A percentile compares a stretch with the other conserved stretches of the same genome.
Conservation (phyloP, 306 rosid genomes). For the Gynostemma pentaphyllum region DNA sequence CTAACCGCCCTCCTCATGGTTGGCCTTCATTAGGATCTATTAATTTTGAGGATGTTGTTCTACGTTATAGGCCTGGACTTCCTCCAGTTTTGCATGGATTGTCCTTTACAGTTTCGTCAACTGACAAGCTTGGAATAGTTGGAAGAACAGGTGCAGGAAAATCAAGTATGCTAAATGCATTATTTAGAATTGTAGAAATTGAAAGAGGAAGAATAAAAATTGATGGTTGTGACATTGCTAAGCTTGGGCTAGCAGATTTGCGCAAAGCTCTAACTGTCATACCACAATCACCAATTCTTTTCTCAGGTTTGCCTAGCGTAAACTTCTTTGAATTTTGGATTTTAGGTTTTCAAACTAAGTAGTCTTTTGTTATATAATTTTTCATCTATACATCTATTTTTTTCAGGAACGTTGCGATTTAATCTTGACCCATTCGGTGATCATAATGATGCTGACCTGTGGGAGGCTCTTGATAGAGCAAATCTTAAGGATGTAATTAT, state of each 20-base stretch:
- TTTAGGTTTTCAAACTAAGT: background rate
- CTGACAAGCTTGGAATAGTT: slow-evolving; percentile 79
- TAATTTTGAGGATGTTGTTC: slow-evolving; percentile 61
- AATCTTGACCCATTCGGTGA: slow-evolving; percentile 81
- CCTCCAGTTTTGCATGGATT: slow-evolving; percentile 76
- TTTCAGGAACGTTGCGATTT: slow-evolving; percentile 67
- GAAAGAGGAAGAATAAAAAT: slow-evolving; percentile 62
- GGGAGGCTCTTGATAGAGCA: slow-evolving; percentile 87
- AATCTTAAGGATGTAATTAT: slow-evolving; percentile 61
- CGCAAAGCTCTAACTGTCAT: slow-evolving; percentile 72
- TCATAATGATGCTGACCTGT: slow-evolving; percentile 69
- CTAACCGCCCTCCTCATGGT: slow-evolving; percentile 58
- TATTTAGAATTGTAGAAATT: slow-evolving; percentile 70
- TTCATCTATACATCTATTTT: background rate
- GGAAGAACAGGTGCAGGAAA: slow-evolving; percentile 98
- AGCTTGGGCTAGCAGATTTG: slow-evolving; percentile 59
- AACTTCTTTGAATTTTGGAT: background rate
- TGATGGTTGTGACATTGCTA: slow-evolving; percentile 56
- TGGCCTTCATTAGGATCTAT: slow-evolving; percentile 81
- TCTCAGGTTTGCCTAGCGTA: slow-evolving; percentile 46
- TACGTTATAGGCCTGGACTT: slow-evolving; percentile 85
- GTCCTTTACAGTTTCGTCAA: slow-evolving; percentile 47
- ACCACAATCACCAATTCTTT: slow-evolving; percentile 84
- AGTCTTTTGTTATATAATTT: background rate
- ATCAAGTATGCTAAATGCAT: slow-evolving; percentile 86